Base-by-base conservation (phyloP, 2,329 filamentous ascomycete genomes). In the Fusarium succisae region DNA sequence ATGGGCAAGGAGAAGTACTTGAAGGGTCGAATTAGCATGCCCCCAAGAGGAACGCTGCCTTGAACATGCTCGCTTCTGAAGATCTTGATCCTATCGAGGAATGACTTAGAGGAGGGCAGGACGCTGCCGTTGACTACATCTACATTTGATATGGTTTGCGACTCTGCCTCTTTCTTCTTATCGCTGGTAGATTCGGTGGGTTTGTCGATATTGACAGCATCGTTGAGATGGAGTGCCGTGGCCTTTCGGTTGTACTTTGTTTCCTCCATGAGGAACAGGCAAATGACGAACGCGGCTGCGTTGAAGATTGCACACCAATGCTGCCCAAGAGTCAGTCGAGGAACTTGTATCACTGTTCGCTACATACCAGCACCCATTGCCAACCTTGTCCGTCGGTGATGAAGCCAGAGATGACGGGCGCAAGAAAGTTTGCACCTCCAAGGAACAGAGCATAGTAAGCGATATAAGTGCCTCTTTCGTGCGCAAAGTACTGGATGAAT, bases 341-440 rank as follows among this genome's bases (percentile, higher is more conserved):
- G 12, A 28, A 28, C 11, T 28, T 20, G 0, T 9, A 26, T 13
- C 8, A 10, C 1, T 10, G 8, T 28, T 15, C 10, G 1, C 5
- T 20, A 47, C 44, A 7, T 15, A 47, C 24, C 1, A 47, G 24
- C 3, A 47, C 44, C 44, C 44, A 47, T 47, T 28, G 4, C 44
- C 44, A 47, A 8, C 44, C 44, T 28, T 47, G 44, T 8, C 44
- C 45, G 26, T 47, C 26, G 9, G 5, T 47, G 18, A 47, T 47
- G 26, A 47, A 47, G 24, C 45, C 45, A 8, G 45, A 47, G 18
- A 47, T 28, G 26, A 47, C 45, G 11, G 45, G 45, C 0, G 45
- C 45, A 14, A 47, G 1, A 47, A 28, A 22, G 26, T 28, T 47
- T 47, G 26, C 6, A 5, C 45, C 45, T 47, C 5, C 45, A 3